phyloP scores from a whole-genome alignment of 768 basidiomycete species.

The Boletus reticulatus region DNA sequence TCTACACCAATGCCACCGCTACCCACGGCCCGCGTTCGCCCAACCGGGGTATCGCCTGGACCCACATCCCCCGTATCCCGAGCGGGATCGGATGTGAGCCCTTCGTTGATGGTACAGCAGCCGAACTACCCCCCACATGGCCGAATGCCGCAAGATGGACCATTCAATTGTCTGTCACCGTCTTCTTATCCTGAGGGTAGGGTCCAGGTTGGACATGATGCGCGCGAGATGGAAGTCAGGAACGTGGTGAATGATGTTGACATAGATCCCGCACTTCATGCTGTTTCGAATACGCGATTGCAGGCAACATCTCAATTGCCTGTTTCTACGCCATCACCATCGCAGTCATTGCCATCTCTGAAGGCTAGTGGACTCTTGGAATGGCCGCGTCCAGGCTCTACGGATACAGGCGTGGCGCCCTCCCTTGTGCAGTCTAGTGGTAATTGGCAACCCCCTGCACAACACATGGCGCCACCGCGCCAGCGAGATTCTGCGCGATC shows the following conservation, averaged over 20 bases:
- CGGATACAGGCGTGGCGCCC: constrained; percentile 20
- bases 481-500: constrained; percentile 21
- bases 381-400: constrained; percentile 44
- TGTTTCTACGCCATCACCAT: constrained; percentile 32
- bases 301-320: constrained; percentile 16
- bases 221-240: constrained; percentile 27
- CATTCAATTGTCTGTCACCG: constrained; percentile 26
- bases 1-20: constrained; percentile 25
- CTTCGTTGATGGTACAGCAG: constrained; percentile 19
- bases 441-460: constrained; percentile 24
- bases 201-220: constrained; percentile 19
- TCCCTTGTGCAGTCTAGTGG: constrained; percentile 9
- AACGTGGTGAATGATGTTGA: constrained; percentile 24
- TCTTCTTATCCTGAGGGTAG: constrained; percentile 19
- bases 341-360: constrained; percentile 64
- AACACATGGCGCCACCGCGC: constrained; percentile 21
- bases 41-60: constrained; percentile 9
- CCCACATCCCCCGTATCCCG: constrained; percentile 23
- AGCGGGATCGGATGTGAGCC: constrained; percentile 17
- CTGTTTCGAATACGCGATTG: constrained; percentile 18
- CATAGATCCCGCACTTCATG: constrained; percentile 34
- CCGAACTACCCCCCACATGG: constrained; percentile 33
- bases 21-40: constrained; percentile 22
- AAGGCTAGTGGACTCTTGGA: constrained; percentile 74
- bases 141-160: constrained; percentile 36